These are phyloP conservation scores for Glonium stellatum DNA, from an alignment of 495 filamentous ascomycete species.

Conservation along the genomic window DNA sequence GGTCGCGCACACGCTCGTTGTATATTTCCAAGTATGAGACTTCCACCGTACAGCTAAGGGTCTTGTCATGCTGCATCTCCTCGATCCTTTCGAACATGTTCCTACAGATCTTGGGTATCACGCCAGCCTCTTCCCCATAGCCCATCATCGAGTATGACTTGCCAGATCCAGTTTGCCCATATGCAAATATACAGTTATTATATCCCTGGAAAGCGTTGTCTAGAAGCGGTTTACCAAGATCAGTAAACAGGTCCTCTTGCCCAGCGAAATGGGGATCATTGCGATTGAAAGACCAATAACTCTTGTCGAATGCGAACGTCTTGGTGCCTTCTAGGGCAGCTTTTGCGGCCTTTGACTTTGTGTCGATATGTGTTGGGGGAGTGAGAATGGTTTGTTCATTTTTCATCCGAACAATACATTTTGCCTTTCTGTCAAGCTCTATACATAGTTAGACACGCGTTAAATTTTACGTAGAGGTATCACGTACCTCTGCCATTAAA, in stretches of 20 bases:
- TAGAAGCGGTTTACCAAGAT: constrained; percentile 82
- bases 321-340: constrained; percentile 71
- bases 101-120: constrained; percentile 96
- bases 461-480: neutral
- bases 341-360: constrained; percentile 49
- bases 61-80: constrained; percentile 59
- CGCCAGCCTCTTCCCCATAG: constrained; percentile 90
- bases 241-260: constrained; percentile 79
- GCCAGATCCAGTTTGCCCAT: constrained; percentile 96
- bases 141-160: constrained; percentile 99
- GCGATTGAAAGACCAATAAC: constrained; percentile 96
- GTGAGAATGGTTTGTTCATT: constrained; percentile 80
- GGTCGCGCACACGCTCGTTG: constrained; percentile 94
- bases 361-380: constrained; percentile 59
- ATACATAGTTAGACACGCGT: constrained; percentile 16
- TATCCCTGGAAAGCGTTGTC: constrained; percentile 99
- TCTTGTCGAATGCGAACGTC: constrained; percentile 90
- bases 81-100: constrained; percentile 90
- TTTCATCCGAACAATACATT: constrained; percentile 98
- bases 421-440: constrained; percentile 86
- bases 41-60: constrained; percentile 84
- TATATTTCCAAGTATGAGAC: constrained; percentile 99
- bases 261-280: constrained; percentile 76
- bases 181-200: constrained; percentile 99
- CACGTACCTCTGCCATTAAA: constrained; percentile 85